phyloP scores from a whole-genome alignment of 306 rosid genomes.

The Spatholobus suberectus region DNA sequence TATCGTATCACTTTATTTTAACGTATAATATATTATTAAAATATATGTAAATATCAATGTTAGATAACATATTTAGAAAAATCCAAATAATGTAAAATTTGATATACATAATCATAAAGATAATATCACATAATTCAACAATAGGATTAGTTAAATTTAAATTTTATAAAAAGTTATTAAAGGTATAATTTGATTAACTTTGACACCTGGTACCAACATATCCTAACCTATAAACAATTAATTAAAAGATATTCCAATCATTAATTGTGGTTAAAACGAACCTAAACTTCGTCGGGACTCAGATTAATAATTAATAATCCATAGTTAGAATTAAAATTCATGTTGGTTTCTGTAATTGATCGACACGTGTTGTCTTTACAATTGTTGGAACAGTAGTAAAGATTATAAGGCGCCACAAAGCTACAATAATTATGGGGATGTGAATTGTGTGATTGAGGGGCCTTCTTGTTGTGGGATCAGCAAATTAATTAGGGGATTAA shows the following conservation, averaged over 20 bases:
- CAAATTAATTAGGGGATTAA: background rate
- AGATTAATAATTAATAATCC: conserved; percentile 6
- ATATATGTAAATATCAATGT: too few relatives aligned
- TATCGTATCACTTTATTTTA: too few relatives aligned
- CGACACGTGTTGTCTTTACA: background rate
- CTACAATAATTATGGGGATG: conserved; percentile 17
- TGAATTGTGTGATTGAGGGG: conserved; percentile 19
- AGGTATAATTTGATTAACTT: too few relatives aligned
- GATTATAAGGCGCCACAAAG: background rate
- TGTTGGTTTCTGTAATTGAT: background rate
- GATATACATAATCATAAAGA: too few relatives aligned
- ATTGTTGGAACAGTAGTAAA: conserved; percentile 15
- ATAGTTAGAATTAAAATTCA: background rate
- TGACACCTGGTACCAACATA: too few relatives aligned
- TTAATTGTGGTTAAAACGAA: conserved; percentile 22
- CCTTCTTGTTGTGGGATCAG: conserved; percentile 13
- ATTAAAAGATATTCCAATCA: conserved; percentile 1
- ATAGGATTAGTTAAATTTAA: too few relatives aligned
- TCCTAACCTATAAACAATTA: too few relatives aligned
- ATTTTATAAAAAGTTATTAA: too few relatives aligned
- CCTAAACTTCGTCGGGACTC: conserved; percentile 15
- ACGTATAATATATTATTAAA: too few relatives aligned
- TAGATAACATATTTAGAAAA: too few relatives aligned
- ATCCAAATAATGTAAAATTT: too few relatives aligned
- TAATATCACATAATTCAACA: too few relatives aligned